Evolutionary conservation across 805 yeast genomes (phyloP).

Genomic region (Myxozyma monticola): DNA sequence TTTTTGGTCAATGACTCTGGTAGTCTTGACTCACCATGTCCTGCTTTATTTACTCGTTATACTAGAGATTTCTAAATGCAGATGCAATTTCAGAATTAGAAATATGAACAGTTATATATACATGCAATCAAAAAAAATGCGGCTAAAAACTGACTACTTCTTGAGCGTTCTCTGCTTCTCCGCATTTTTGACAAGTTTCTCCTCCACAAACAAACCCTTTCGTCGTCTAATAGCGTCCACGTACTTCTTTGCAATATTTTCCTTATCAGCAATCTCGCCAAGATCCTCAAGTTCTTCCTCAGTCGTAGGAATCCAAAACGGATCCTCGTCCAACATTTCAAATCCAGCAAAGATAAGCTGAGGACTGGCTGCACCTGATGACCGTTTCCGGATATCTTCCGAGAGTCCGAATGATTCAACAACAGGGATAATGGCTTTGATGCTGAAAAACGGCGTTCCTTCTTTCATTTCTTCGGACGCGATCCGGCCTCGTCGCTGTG

Average conservation of each 20-base stretch:
- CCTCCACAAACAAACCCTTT: constrained; percentile 87
- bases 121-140: too few relatives aligned
- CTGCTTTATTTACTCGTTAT: too few relatives aligned
- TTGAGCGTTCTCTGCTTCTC: constrained; percentile 91
- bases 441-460: constrained; percentile 94
- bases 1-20: too few relatives aligned
- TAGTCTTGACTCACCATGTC: too few relatives aligned
- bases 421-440: constrained; percentile 84
- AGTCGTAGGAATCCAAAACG: constrained; percentile 98
- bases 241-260: constrained; percentile 83
- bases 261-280: constrained; percentile 91
- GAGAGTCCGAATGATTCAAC: constrained; percentile 96
- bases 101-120: too few relatives aligned
- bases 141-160: too few relatives aligned
- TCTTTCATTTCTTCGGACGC: constrained; percentile 94
- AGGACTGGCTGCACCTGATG: constrained; percentile 97
- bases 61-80: too few relatives aligned
- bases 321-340: constrained; percentile 84
- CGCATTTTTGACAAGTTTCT: constrained; percentile 85
- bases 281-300: constrained; percentile 92
- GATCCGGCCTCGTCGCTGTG: constrained; percentile 80
- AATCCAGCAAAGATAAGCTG: constrained; percentile 89
- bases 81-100: too few relatives aligned
- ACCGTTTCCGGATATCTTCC: constrained; percentile 87
- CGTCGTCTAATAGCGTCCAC: constrained; percentile 79